Evolutionary conservation across 805 yeast genomes (phyloP).

Genomic region (Yamadazyma scolyti): DNA sequence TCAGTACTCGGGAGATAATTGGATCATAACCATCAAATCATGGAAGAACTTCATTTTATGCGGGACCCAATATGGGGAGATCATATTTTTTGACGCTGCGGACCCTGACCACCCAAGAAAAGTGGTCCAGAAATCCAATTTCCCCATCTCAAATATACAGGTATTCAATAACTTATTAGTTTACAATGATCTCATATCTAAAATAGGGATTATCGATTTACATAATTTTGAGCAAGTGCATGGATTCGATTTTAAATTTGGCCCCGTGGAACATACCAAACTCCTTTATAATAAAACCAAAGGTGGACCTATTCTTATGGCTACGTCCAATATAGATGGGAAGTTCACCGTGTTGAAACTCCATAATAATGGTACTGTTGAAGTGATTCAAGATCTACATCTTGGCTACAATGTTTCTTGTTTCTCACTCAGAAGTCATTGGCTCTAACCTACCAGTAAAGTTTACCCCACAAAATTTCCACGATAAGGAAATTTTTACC

Average conservation of each 20-base stretch:
- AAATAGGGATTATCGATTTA: conserved; percentile 22
- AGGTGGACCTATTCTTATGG: conserved; percentile 1
- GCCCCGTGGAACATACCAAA: conserved; percentile 3
- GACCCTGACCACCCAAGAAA: conserved; percentile 8
- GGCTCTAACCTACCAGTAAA: too few relatives aligned
- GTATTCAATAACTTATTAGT: conserved; percentile 16
- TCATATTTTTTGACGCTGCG: conserved; percentile 17
- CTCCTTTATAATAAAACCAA: conserved; percentile 1
- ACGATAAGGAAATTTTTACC: too few relatives aligned
- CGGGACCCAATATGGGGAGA: conserved; percentile 31
- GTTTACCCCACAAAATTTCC: too few relatives aligned
- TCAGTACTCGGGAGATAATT: conserved; percentile 6
- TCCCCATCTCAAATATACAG: conserved; percentile 17
- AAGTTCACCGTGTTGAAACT: conserved; percentile 1
- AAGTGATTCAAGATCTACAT: background rate
- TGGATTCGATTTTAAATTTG: conserved; percentile 5
- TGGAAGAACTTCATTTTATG: conserved; percentile 16
- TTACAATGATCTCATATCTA: conserved; percentile 27
- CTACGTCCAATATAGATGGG: conserved; percentile 5
- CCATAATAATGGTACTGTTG: background rate
- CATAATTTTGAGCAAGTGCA: conserved; percentile 2
- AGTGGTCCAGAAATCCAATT: conserved; percentile 18
- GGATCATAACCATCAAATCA: conserved; percentile 22
- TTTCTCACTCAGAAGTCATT: too few relatives aligned
- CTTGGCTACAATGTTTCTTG: too few relatives aligned